Percentiles rank a stretch among this genome's conserved stretches.
Conservation (phyloP, 805 yeast species). For the Naumovozyma baii region DNA sequence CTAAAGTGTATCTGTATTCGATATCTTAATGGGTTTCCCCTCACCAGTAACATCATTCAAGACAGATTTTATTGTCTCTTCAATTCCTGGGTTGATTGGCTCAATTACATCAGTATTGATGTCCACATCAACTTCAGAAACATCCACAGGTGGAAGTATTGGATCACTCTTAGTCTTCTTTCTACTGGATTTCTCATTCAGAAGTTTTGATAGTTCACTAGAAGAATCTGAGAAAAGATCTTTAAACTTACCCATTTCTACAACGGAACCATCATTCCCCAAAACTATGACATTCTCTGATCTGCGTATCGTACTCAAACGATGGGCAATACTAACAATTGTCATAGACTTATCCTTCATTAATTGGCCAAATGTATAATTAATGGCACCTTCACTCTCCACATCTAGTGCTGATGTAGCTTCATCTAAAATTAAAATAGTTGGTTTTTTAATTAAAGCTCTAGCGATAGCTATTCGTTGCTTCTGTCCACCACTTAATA, state of each 20-base stretch:
- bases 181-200: slow-evolving; percentile 30
- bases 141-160: background rate
- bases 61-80: slow-evolving; percentile 16
- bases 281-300: slow-evolving; percentile 79
- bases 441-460: slow-evolving; percentile 66
- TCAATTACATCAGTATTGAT: background rate
- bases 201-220: slow-evolving; percentile 32
- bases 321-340: slow-evolving; percentile 85
- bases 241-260: slow-evolving; percentile 59
- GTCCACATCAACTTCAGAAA: background rate
- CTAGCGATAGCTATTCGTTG: slow-evolving; percentile 85
- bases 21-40: slow-evolving; percentile 12
- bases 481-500: slow-evolving; percentile 86
- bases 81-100: background rate
- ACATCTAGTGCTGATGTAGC: slow-evolving; percentile 84
- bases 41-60: slow-evolving; percentile 15
- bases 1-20: background rate
- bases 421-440: slow-evolving; percentile 72
- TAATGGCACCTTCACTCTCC: slow-evolving; percentile 64
- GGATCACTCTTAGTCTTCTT: slow-evolving; percentile 4
- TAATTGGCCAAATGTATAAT: slow-evolving; percentile 60
- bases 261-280: slow-evolving; percentile 71
- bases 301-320: slow-evolving; percentile 81
- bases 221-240: slow-evolving; percentile 42
- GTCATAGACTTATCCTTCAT: slow-evolving; percentile 55